A percentile compares a stretch with the other conserved stretches of the same genome.
Conservation (phyloP, 148 eudicot species). For the Gaultheria prostrata region DNA sequence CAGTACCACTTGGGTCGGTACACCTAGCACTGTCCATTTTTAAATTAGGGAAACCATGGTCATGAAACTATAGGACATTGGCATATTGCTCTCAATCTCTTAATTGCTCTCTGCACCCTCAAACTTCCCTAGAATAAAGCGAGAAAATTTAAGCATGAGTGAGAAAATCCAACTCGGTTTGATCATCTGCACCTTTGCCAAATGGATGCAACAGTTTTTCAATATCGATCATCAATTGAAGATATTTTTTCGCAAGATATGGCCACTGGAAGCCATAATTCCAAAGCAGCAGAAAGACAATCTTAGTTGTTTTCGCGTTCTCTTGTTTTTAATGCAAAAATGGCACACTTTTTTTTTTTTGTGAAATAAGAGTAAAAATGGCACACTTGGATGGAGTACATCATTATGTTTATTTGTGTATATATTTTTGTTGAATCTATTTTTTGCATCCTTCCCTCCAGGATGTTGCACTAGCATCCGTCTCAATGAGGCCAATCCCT, state of each 20-base stretch:
- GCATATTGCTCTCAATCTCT: background rate
- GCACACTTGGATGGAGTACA: background rate
- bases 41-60: background rate
- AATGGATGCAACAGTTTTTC: background rate
- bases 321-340: background rate
- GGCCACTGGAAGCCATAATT: background rate
- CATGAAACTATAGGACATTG: background rate
- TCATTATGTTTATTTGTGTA: background rate
- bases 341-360: too few relatives aligned
- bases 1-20: too few relatives aligned
- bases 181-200: background rate
- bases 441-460: slow-evolving; percentile 23
- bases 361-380: too few relatives aligned
- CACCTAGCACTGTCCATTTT: too few relatives aligned
- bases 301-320: background rate
- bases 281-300: background rate
- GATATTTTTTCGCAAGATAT: background rate
- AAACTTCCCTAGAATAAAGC: background rate
- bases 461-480: slow-evolving; percentile 90
- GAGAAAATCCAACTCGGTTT: background rate
- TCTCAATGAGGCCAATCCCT: slow-evolving; percentile 90
- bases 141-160: background rate
- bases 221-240: background rate
- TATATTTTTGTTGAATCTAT: slow-evolving; percentile 1
- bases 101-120: background rate